Base-by-base conservation (phyloP, 2,329 filamentous ascomycete species). In the Alternaria atra region DNA sequence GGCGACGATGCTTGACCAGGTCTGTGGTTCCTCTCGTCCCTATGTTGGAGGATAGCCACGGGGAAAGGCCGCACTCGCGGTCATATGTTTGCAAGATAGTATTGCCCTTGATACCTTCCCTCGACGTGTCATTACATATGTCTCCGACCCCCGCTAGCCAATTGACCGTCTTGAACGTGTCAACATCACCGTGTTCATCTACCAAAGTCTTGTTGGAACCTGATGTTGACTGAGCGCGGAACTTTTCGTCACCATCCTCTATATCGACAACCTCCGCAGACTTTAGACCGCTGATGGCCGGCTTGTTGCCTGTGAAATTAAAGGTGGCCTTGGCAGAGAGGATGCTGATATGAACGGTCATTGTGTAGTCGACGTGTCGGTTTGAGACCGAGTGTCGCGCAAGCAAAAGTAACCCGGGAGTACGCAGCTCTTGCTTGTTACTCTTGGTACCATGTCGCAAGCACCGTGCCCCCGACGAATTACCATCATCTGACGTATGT, bases 401-500 rank as follows among this genome's bases (percentile, higher is more conserved):
- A 52, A 39, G 34, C 25, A 27, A 20, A 34, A 48, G 35, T 32
- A 37, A 13, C 23, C 30, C 12, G 29, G 25, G 3, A 9, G 25
- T 7, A 32, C 15, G 8, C 30, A 23, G 20, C 35, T 30, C 25
- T 50, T 34, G 25, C 29, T 48, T 47, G 39, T 20, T 55, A 17
- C 48, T 9, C 20, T 25, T 30, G 23, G 29, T 50, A 50, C 20
- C 23, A 50, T 48, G 17, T 50, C 27, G 43, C 37, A 44, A 12
- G 43, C 29, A 60, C 57, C 10, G 40, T 51, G 47, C 52, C 25
- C 51, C 30, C 35, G 37, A 32, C 17, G 17, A 51, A 56, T 56
- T 56, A 60, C 57, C 52, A 30, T 40, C 20, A 34, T 56, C 58
- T 60, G 58, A 60, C 58, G 58, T 60, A 60, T 52, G 58, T 40